Conservation (phyloP, 2,329 filamentous ascomycete genomes). For the Colletotrichum cordylinicola region DNA sequence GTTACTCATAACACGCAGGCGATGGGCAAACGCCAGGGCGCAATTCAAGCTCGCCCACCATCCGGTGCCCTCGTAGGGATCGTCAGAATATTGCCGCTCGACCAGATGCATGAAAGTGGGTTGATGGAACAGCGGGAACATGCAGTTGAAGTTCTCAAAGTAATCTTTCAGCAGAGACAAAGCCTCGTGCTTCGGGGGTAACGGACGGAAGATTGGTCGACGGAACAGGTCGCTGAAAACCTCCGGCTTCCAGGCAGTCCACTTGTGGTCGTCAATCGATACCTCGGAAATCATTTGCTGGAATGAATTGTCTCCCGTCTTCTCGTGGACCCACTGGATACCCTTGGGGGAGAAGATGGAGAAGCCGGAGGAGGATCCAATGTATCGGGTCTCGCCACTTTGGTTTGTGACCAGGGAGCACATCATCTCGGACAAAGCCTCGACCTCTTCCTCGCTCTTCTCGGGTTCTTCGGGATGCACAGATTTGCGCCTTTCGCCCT, state of each 20-base stretch:
- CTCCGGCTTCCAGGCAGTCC: constrained; percentile 98
- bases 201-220: constrained; percentile 79
- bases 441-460: constrained; percentile 73
- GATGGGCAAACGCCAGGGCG: constrained; percentile 89
- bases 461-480: constrained; percentile 46
- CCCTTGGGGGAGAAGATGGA: constrained; percentile 99
- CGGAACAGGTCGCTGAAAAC: constrained; percentile 93
- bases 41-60: constrained; percentile 99
- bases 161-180: constrained; percentile 89
- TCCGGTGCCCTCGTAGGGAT: constrained; percentile 92
- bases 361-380: constrained; percentile 96
- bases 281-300: constrained; percentile 92
- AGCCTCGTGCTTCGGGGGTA: constrained; percentile 88
- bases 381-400: constrained; percentile 92
- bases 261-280: constrained; percentile 92
- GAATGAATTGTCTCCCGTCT: constrained; percentile 95
- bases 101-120: constrained; percentile 98
- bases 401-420: constrained; percentile 96
- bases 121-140: constrained; percentile 97
- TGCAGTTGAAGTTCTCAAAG: constrained; percentile 99
- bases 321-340: constrained; percentile 97
- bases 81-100: constrained; percentile 88
- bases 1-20: constrained; percentile 94
- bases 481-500: constrained; percentile 43
- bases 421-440: constrained; percentile 96